phyloP scores from a whole-genome alignment of 129 eudicot genomes.

The Saussurea involucrata region DNA sequence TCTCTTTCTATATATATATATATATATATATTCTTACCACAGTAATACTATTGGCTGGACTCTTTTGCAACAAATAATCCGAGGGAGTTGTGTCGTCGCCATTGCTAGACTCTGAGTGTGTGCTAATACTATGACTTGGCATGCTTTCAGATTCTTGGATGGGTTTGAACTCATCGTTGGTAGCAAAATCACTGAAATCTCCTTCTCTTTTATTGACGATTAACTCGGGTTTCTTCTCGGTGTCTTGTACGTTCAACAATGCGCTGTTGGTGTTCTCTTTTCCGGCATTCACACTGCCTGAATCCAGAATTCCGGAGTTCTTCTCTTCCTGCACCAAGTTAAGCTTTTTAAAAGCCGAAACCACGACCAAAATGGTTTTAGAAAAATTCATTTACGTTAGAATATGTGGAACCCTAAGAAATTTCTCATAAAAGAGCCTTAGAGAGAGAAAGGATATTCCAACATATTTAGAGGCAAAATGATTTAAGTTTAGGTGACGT shows the following conservation, averaged over 20 bases:
- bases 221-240: conserved; percentile 5
- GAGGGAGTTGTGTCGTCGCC: conserved; percentile 22
- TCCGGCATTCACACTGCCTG: neutral
- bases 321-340: conserved; percentile 15
- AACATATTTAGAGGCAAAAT: too few species aligned
- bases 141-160: neutral
- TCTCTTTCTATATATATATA: neutral
- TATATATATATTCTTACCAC: conserved; percentile 10
- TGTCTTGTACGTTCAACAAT: neutral
- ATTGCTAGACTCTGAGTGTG: conserved; percentile 25
- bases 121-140: conserved; percentile 16
- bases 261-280: neutral
- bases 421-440: too few species aligned
- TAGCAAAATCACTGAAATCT: neutral
- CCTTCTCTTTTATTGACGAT: neutral
- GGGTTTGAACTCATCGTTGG: neutral
- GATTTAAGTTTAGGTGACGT: neutral
- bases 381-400: too few species aligned
- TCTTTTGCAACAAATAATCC: conserved; percentile 24
- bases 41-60: conserved; percentile 3
- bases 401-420: too few species aligned
- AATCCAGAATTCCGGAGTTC: neutral
- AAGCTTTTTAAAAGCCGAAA: neutral
- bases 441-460: too few species aligned
- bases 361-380: neutral